These are phyloP conservation scores for Lecanicillium sp. DNA, from an alignment of 2,329 filamentous ascomycete genomes.

Conservation along the genomic window DNA sequence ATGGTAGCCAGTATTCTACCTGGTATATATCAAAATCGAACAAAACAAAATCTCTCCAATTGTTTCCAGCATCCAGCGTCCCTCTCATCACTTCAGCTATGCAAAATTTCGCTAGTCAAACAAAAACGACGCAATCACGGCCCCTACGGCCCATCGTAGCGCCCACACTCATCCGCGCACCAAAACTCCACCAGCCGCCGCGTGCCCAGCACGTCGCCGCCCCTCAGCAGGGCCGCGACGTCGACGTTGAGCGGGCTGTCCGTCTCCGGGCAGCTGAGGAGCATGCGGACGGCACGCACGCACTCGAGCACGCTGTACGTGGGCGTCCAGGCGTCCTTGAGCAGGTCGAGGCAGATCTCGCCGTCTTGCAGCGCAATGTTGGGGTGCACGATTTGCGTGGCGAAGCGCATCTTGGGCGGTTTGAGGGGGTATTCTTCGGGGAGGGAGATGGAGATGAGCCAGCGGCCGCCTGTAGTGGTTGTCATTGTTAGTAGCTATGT, in stretches of 20 bases:
- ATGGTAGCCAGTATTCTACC: not conserved
- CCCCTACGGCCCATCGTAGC: conserved; percentile 26
- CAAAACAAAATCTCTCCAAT: not conserved
- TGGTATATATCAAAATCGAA: not conserved
- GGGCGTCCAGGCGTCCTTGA: conserved; percentile 74
- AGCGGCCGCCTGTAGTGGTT: conserved; percentile 55
- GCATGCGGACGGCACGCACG: conserved; percentile 63
- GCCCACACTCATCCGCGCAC: conserved; percentile 34
- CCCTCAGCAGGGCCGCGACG: conserved; percentile 61
- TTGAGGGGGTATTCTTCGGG: conserved; percentile 71
- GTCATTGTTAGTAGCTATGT: not conserved
- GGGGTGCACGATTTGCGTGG: conserved; percentile 78
- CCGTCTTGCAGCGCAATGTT: conserved; percentile 67
- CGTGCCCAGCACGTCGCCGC: conserved; percentile 61
- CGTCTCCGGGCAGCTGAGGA: conserved; percentile 56
- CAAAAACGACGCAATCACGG: not conserved
- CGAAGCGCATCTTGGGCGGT: conserved; percentile 72
- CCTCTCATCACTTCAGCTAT: not conserved
- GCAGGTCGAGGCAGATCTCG: conserved; percentile 88
- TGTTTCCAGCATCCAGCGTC: not conserved
- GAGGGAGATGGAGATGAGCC: conserved; percentile 72
- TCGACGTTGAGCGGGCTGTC: conserved; percentile 77
- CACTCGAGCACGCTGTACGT: conserved; percentile 74
- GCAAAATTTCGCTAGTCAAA: not conserved
- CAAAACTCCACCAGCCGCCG: conserved; percentile 66